Evolutionary conservation across 1,284 basidiomycete species (phyloP), one percentile per base, ranked within the genome.

Genomic region (Trametes pubescens): DNA sequence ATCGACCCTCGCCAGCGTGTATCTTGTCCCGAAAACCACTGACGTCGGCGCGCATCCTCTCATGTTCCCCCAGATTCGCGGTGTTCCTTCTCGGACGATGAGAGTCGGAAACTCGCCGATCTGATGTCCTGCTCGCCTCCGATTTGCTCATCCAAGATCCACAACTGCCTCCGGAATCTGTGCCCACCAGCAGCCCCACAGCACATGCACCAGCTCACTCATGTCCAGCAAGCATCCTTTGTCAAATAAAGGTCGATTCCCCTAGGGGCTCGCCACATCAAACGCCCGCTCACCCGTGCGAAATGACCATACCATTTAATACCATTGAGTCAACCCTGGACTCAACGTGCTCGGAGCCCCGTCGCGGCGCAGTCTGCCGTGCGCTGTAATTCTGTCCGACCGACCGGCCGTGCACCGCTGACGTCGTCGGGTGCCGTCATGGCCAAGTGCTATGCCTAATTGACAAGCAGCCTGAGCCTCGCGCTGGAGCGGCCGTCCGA

Each of bases 361-460:
- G 40, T 16, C 40, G 40, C 37, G 37, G 37, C 37, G 37, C 37
- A 38, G 37, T 38, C 37, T 38, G 37, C 37, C 18, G 40, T 43
- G 40, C 6, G 18, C 40, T 43, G 40, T 43, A 43, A 43, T 43
- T 16, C 40, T n/a, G 40, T 43, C 40, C 37, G 37, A 16, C 40
- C 37, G 37, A 16, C 29, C 29, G 29, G 38, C 13, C 38, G 38
- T 40, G n/a, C 43, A n/a, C 18, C 44, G 44, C 44, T 47, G 44
- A 47, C 44, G 44, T 47, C 44, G 44, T 47, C 44, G 44, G 21
- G 24, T 47, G 21, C 44, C 44, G 44, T 47, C 44, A 47, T 14
- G 22, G 14, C 21, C 21, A 21, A 24, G 44, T 21, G 22, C 44
- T 22, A 22, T 24, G 44, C 44, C 21, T n/a, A 16, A 43, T 43